A percentile compares a stretch with the other conserved stretches of the same genome.
phyloP scores from a whole-genome alignment of 371 early-diverging fungal genomes.

The Lichtheimia ramosa region DNA sequence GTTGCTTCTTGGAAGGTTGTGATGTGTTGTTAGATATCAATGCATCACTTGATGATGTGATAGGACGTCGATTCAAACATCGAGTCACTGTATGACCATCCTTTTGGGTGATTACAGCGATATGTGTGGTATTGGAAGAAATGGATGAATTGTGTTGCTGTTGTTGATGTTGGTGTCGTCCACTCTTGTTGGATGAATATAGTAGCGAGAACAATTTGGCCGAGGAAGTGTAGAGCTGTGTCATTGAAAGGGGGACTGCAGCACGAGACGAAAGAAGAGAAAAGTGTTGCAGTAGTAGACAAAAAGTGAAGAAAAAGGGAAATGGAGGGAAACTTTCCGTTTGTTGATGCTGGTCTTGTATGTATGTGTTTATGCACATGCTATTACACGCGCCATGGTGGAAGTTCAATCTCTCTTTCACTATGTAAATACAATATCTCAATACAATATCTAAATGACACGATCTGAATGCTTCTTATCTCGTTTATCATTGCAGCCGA shows the following conservation, averaged over 20 bases:
- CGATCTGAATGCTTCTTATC: too few species aligned
- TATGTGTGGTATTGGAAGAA: slow-evolving; percentile 11
- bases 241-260: neutral
- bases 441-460: too few species aligned
- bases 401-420: too few species aligned
- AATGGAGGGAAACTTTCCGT: slow-evolving; percentile 4
- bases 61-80: slow-evolving; percentile 8
- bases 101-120: slow-evolving; percentile 16
- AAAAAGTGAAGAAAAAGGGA: neutral
- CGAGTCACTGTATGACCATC: slow-evolving; percentile 18
- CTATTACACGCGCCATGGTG: too few species aligned
- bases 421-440: too few species aligned
- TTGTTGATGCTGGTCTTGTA: neutral
- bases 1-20: neutral
- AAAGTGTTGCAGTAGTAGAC: neutral
- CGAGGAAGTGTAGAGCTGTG: slow-evolving; percentile 5
- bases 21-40: neutral
- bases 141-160: too few species aligned
- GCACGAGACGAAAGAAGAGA: neutral
- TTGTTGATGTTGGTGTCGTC: slow-evolving; percentile 2
- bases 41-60: neutral
- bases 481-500: too few species aligned
- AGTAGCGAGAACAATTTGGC: slow-evolving; percentile 6
- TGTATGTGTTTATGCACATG: neutral
- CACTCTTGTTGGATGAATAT: neutral